Percentiles rank a stretch among this genome's conserved stretches.
phyloP scores from a whole-genome alignment of 2,329 filamentous ascomycete species.

The Fusarium secorum region DNA sequence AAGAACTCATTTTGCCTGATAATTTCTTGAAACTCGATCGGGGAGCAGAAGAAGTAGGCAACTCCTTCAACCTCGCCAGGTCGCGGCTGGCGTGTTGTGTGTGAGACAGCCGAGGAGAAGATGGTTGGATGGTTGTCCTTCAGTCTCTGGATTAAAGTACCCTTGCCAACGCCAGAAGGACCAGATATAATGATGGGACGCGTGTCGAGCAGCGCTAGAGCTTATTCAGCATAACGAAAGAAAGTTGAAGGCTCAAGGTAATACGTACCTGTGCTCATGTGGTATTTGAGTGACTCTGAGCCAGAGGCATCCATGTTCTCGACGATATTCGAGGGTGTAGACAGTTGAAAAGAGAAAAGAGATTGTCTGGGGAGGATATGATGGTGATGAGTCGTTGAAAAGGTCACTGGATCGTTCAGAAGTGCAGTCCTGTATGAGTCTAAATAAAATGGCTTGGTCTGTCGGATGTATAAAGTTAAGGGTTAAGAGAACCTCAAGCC shows the following conservation, averaged over 20 bases:
- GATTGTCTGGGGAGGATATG: neutral
- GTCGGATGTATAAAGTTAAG: neutral
- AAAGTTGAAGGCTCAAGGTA: accelerated
- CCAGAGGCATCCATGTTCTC: neutral
- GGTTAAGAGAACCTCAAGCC: neutral
- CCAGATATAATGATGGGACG: neutral
- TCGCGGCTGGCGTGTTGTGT: neutral
- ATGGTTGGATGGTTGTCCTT: neutral
- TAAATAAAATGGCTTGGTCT: neutral
- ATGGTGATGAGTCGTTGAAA: neutral
- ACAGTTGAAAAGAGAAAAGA: neutral
- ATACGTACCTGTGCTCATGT: neutral
- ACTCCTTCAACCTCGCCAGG: neutral
- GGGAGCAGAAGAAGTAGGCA: neutral
- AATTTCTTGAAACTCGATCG: neutral
- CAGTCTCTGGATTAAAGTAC: neutral
- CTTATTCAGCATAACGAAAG: accelerated
- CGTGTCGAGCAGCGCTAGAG: neutral
- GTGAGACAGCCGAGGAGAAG: neutral
- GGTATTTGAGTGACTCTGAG: no score
- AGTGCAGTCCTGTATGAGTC: neutral
- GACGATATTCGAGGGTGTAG: neutral
- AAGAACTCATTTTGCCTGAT: neutral
- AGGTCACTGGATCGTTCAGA: neutral
- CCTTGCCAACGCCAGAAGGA: neutral